Evolutionary conservation across 169 alveolate species (phyloP), one percentile per base, ranked within the genome.

Genomic region (Cryptosporidium sp.): DNA sequence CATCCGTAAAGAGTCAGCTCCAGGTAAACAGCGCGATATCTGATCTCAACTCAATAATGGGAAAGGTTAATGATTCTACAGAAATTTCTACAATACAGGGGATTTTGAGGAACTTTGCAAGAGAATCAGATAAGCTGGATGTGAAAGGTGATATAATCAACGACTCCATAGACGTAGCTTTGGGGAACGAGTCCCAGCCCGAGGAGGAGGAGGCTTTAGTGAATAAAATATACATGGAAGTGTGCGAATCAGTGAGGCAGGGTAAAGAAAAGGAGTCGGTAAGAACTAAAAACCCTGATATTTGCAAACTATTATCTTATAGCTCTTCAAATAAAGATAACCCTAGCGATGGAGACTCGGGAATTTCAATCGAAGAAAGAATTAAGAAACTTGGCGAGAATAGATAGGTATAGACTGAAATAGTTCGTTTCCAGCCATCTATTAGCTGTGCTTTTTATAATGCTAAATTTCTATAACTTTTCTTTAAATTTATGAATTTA

Each of bases 1-100:
- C 75, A 18, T 80, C 89, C 4, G 75, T 65, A n/a, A 59, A 80
- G 41, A 80, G 89, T 65, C 89, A 80, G 51, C 51, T 80, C 5
- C 89, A 80, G 43, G 75, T 80, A 8, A 80, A 80, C 67, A 80
- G 70, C 43, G 45, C 89, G 10, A 29, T 80, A 9, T 29, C 89
- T 12, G 67, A 80, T 41, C 31, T 80, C 23, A 80, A 65, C 35
- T 61, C 68, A 37, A 67, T 80, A 14, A 80, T 80, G 75, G 89
- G 89, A 18, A 80, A 23, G 41, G 89, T 80, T 6, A 80, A 80
- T 26, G 89, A 59, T 3, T 62, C 74, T 6, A 80, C 89, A 5
- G 89, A 80, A 18, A 43, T 80, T 58, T 43, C 73, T 2, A 80
- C 37, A 37, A 80, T 80, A 26, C 89, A 80, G n/a, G 55, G 35